A percentile compares a stretch with the other conserved stretches of the same genome.
These are phyloP conservation scores for Melanomma pulvis-pyrius DNA, from an alignment of 495 filamentous ascomycete species.

Conservation along the genomic window DNA sequence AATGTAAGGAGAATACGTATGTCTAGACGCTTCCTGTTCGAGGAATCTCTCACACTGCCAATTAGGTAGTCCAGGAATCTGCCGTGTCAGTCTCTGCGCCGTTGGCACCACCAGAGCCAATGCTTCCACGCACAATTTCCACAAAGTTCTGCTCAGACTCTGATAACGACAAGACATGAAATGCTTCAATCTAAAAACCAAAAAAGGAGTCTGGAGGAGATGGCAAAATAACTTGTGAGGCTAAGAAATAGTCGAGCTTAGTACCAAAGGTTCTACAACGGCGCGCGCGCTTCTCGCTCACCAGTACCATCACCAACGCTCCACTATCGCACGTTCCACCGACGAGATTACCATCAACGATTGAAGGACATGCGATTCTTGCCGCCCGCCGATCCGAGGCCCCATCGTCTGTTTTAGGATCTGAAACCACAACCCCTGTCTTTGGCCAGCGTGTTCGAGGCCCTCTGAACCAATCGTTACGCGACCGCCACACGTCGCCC, in stretches of 20 bases:
- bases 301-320: not conserved
- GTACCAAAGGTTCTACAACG: not conserved
- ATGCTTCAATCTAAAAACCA: not conserved
- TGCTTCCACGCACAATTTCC: not conserved
- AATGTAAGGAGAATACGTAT: too few species aligned
- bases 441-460: conserved; percentile 26
- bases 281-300: not conserved
- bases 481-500: conserved; percentile 19
- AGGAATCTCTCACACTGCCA: too few species aligned
- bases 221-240: not conserved
- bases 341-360: conserved; percentile 5
- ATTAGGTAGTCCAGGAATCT: too few species aligned
- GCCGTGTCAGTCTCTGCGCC: too few species aligned
- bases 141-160: not conserved
- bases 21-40: too few species aligned
- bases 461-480: conserved; percentile 36
- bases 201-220: not conserved
- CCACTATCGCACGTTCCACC: conserved; percentile 3
- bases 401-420: conserved; percentile 33
- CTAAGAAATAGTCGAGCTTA: not conserved
- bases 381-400: conserved; percentile 29
- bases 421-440: conserved; percentile 36
- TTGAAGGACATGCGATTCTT: conserved; percentile 18
- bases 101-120: not conserved
- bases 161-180: not conserved